Conservation (phyloP, 169 alveolate species). For the Plasmodium inui region DNA sequence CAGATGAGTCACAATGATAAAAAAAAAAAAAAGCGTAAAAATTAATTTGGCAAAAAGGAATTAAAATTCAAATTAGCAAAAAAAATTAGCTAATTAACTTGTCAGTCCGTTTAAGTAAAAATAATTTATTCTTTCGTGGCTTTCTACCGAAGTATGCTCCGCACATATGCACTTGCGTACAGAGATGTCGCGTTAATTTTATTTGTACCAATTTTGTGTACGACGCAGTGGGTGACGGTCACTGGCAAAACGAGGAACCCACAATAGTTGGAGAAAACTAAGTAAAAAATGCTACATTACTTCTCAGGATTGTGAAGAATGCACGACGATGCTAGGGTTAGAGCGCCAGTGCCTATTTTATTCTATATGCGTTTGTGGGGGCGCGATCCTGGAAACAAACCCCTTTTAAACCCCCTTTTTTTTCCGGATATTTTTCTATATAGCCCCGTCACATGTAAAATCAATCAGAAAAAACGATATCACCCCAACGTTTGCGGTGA, state of each 20-base stretch:
- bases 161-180: neutral
- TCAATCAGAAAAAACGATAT: neutral
- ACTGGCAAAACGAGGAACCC: neutral
- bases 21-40: neutral
- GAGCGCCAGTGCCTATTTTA: neutral
- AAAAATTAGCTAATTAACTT: neutral
- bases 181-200: neutral
- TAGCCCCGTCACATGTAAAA: neutral
- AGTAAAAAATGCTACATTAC: neutral
- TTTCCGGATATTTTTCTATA: neutral
- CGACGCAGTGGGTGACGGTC: neutral
- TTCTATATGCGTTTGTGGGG: neutral
- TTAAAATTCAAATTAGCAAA: neutral
- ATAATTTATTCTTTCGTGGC: neutral
- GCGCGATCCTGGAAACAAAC: neutral
- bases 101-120: neutral
- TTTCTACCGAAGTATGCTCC: neutral
- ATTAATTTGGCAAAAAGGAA: neutral
- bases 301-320: neutral
- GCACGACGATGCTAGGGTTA: neutral
- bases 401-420: slow-evolving; percentile 1
- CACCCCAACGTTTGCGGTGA: neutral
- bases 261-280: neutral
- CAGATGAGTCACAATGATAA: neutral
- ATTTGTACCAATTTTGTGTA: neutral